Evolutionary conservation across 495 filamentous ascomycete genomes (phyloP).

Genomic region (Penicillium simplicissimum): DNA sequence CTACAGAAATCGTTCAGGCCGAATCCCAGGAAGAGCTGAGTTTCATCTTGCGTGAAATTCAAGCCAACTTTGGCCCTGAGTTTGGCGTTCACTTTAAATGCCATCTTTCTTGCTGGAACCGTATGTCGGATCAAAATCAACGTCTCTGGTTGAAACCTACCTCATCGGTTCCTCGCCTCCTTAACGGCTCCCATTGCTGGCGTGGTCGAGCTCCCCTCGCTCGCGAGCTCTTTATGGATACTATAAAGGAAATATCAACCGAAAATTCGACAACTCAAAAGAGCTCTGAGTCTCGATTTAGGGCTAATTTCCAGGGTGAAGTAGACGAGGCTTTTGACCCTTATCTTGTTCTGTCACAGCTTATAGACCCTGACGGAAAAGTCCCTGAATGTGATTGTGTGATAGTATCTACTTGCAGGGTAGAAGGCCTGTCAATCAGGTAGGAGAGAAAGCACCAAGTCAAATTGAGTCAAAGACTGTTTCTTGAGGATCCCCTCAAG

Average conservation of each 20-base stretch:
- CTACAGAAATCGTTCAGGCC: too few species aligned
- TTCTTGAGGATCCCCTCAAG: too few species aligned
- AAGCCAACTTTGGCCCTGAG: constrained; percentile 1
- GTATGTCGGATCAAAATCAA: constrained; percentile 9
- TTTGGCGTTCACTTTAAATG: neutral
- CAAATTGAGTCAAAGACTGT: too few species aligned
- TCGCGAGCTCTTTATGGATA: constrained; percentile 9
- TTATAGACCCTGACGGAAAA: constrained; percentile 10
- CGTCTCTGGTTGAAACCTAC: constrained; percentile 5
- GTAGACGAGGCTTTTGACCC: constrained; percentile 7
- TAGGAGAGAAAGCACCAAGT: too few species aligned
- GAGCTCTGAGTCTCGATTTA: constrained; percentile 6
- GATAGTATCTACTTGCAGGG: too few species aligned
- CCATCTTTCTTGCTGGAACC: constrained; percentile 1
- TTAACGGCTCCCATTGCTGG: constrained; percentile 11
- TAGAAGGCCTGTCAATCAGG: too few species aligned
- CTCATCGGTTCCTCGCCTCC: constrained; percentile 5
- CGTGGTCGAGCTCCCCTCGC: constrained; percentile 4
- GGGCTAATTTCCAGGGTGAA: constrained; percentile 12
- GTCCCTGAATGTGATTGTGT: too few species aligned
- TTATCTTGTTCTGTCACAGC: constrained; percentile 11
- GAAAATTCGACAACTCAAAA: neutral
- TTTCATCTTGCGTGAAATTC: neutral
- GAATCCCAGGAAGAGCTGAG: too few species aligned
- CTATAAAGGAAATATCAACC: constrained; percentile 4